These are phyloP conservation scores for Phaeosphaeriaceae sp. DNA, from an alignment of 2,329 filamentous ascomycete genomes.

Conservation along the genomic window DNA sequence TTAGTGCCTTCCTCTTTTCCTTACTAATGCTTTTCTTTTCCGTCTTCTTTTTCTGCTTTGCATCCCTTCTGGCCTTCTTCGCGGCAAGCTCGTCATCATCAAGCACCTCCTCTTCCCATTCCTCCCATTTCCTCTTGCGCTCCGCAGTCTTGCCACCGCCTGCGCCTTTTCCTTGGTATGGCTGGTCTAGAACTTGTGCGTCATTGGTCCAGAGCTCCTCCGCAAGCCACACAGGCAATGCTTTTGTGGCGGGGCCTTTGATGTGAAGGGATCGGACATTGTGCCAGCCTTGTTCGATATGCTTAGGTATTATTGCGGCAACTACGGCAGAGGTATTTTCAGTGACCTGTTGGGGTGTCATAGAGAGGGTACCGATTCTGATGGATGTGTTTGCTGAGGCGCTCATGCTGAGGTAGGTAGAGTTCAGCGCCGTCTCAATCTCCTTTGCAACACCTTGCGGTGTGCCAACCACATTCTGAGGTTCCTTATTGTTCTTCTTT, in stretches of 20 bases:
- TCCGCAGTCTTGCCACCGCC: conserved; percentile 33
- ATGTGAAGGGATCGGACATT: conserved; percentile 85
- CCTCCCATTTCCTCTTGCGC: conserved; percentile 47
- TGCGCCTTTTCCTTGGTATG: conserved; percentile 38
- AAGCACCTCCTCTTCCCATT: conserved; percentile 47
- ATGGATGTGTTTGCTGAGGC: conserved; percentile 81
- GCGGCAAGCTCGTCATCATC: conserved; percentile 43
- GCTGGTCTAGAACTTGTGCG: conserved; percentile 70
- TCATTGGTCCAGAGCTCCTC: conserved; percentile 89
- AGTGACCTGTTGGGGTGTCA: conserved; percentile 75
- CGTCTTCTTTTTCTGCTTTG: conserved; percentile 58
- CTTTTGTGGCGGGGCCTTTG: conserved; percentile 87
- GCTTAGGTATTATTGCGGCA: conserved; percentile 71
- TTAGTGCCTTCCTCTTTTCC: conserved; percentile 58
- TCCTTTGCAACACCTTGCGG: conserved; percentile 76
- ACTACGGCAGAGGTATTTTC: conserved; percentile 79
- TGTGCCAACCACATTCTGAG: conserved; percentile 56
- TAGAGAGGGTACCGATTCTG: conserved; percentile 76
- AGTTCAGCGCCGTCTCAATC: conserved; percentile 76
- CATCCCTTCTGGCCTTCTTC: conserved; percentile 46
- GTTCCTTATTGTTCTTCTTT: conserved; percentile 41
- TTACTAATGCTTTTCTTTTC: conserved; percentile 48
- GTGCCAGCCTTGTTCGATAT: conserved; percentile 84
- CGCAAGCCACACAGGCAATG: conserved; percentile 92
- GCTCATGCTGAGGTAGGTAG: conserved; percentile 80